Conservation (phyloP, 306 rosid species). For the Rosa multiflora region DNA sequence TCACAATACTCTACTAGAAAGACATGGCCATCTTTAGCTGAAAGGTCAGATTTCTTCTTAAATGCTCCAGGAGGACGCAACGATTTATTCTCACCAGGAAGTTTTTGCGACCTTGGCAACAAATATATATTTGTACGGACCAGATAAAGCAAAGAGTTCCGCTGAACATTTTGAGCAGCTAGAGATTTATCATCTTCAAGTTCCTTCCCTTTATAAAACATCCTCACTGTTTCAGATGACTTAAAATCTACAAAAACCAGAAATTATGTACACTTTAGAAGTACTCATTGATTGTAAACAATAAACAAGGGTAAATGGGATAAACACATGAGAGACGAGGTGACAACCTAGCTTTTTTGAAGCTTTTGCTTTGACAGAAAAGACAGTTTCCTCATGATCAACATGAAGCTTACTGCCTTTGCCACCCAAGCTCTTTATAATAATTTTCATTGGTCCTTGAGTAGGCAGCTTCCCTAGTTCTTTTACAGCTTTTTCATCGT, state of each 20-base stretch:
- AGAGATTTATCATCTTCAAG: slow-evolving; percentile 77
- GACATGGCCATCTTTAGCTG: slow-evolving; percentile 91
- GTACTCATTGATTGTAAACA: background rate
- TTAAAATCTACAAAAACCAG: slow-evolving; percentile 64
- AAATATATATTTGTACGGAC: slow-evolving; percentile 76
- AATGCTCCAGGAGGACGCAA: slow-evolving; percentile 95
- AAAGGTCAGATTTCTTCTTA: slow-evolving; percentile 92
- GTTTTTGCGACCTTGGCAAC: slow-evolving; percentile 72
- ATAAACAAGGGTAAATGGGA: slow-evolving; percentile 15
- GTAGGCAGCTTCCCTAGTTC: slow-evolving; percentile 72
- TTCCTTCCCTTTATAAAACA: slow-evolving; percentile 73
- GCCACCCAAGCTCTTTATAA: slow-evolving; percentile 91
- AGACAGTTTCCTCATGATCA: slow-evolving; percentile 66
- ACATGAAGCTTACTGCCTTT: slow-evolving; percentile 83
- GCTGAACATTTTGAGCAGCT: slow-evolving; percentile 72
- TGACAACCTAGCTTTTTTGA: slow-evolving; percentile 91
- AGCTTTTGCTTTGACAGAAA: slow-evolving; percentile 78
- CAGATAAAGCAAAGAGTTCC: slow-evolving; percentile 86
- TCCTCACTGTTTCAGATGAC: slow-evolving; percentile 63
- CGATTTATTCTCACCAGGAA: slow-evolving; percentile 82
- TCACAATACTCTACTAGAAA: slow-evolving; percentile 94
- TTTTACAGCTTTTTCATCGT: slow-evolving; percentile 65
- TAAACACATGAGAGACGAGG: slow-evolving; percentile 15
- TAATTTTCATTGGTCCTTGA: slow-evolving; percentile 73
- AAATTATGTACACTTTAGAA: background rate